Evolutionary conservation across 1,139 yeast species (phyloP), one percentile per base, ranked within the genome.

Genomic region (Schizosaccharomyces versatilis): DNA sequence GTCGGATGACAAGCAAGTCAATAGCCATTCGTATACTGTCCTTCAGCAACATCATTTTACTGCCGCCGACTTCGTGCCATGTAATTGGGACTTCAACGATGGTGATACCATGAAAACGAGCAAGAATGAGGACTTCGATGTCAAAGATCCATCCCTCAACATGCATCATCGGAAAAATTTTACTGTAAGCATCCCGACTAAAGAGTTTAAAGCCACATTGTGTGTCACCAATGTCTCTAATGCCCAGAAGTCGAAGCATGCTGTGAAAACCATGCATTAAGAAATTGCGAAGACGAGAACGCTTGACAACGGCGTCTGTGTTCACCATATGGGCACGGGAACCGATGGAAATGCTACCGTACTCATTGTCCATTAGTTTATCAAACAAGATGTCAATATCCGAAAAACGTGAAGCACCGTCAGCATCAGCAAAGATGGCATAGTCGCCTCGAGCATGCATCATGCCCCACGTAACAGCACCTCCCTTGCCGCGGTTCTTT

Each of bases 91-190:
- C 77, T 68, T 90, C 98, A 54, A 69, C 69, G 55, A 88, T 74
- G 7, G 75, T 73, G 53, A 88, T 80, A 1, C 68, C 63, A 65
- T 84, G 86, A 59, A 84, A 72, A 61, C 78, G 76, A 1, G 90
- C 96, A 58, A 93, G 71, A 59, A 90, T 76, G 60, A 90, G 72
- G 17, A 90, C 78, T 68, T 90, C 98, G 49, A 90, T 97, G 65
- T 90, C 98, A 67, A 90, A 90, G 47, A 93, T 90, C 98, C 98
- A 90, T 57, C 98, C 79, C 68, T 90, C 98, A 12, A 95, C 88
- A 66, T 90, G 97, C 84, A 93, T 78, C 61, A 76, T 81, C 3
- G 97, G 96, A 68, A 86, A 86, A 48, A 90, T 83, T 56, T 64
- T 63, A 15, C 65, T 64, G 15, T 81, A 75, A 0, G 96, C 81